Percentiles rank a stretch among this genome's conserved stretches.
Evolutionary conservation across 441 rosid species (phyloP).

Genomic region (Populus tomentosa): DNA sequence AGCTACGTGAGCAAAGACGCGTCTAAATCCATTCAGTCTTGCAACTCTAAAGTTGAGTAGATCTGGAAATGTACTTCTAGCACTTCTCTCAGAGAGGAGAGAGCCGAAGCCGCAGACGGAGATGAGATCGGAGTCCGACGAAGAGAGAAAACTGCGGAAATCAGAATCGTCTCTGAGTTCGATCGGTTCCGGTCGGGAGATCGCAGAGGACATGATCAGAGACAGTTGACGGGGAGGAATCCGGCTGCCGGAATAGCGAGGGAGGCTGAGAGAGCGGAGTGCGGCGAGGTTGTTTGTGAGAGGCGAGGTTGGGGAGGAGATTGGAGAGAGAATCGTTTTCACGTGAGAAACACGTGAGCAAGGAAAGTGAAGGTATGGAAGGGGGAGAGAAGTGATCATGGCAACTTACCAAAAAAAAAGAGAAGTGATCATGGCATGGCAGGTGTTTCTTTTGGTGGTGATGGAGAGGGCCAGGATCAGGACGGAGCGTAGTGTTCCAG

Average conservation of each 20-base stretch:
- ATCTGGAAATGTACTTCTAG: conserved; percentile 84
- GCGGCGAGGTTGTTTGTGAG: not conserved
- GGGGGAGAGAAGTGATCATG: no score
- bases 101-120: conserved; percentile 93
- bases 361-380: not conserved
- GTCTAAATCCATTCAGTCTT: conserved; percentile 66
- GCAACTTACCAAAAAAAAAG: no score
- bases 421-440: conserved; percentile 3
- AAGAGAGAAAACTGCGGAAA: conserved; percentile 46
- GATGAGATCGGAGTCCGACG: conserved; percentile 42
- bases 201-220: conserved; percentile 20
- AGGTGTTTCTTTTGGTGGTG: not conserved
- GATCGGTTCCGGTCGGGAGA: conserved; percentile 12
- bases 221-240: conserved; percentile 5
- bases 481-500: not conserved
- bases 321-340: not conserved
- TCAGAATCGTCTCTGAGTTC: conserved; percentile 57
- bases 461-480: not conserved
- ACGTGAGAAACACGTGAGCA: conserved; percentile 1
- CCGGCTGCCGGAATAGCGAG: not conserved
- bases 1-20: conserved; percentile 75
- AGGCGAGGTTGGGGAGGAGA: not conserved
- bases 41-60: conserved; percentile 76
- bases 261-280: not conserved
- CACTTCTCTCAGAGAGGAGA: conserved; percentile 93